Base-by-base conservation (phyloP, 2,329 filamentous ascomycete species). In the Xylaria polymorpha region DNA sequence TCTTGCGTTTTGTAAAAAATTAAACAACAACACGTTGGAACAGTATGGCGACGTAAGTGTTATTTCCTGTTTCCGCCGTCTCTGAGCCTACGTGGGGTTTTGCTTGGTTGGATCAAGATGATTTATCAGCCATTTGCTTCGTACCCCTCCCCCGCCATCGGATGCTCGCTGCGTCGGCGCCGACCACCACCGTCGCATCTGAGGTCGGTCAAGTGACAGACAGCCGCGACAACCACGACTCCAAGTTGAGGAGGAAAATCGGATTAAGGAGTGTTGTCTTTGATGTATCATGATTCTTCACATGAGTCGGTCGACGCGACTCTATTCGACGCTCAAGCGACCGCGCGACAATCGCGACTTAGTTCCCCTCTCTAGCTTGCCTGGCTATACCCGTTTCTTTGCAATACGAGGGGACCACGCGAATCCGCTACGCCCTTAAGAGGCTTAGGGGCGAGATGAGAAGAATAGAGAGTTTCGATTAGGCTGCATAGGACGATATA, bases 1-100 rank as follows among this genome's bases (percentile, higher is more conserved):
- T 39, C 6, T 14, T 57, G 25, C 55, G 6, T 18, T n/a, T 9
- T 9, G 14, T 25, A 29, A 10, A 35, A n/a, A 7, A n/a, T 22
- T 7, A 6, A 22, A 22, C 37, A 41, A 32, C 10, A 15, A 44
- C 35, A 37, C 35, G 32, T 25, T 25, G 8, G 51, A 32, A 59
- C 61, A 75, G 64, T 15, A 79, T 79, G 78, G 78, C 78, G 55
- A 79, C 77, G 78, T 77, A 68, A 75, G 76, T 76, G 35, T 39
- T 61, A 50, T 48, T 46, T 39, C 60, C 20, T 43, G 3, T 22
- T 41, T 41, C n/a, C 22, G n/a, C n/a, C 22, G n/a, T 44, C 37
- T 56, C 32, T 43, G 22, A 15, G 32, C 44, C 46, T 56, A n/a
- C 64, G 35, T 43, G 53, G 43, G 32, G 44, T 2, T 35, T 39